Evolutionary conservation across 1,284 basidiomycete genomes (phyloP), one percentile per base, ranked within the genome.

Genomic region (Sparassis latifolia): DNA sequence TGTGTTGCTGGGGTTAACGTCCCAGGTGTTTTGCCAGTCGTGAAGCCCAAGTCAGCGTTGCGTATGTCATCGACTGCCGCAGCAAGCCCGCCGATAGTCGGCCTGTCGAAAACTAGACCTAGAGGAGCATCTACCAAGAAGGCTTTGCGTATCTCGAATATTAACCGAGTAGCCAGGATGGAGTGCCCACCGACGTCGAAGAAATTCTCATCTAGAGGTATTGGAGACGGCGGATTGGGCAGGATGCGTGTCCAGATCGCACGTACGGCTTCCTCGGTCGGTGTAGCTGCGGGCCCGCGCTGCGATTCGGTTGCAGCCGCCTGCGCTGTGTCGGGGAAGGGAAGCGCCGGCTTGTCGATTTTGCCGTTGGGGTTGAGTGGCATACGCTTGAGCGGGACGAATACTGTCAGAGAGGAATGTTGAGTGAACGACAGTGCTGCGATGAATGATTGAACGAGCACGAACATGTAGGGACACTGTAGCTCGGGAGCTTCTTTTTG

Each of bases 131-230:
- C 86, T 41, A 97, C 79, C 10, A 96, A 87, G 64, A 99, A 96
- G 0, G 79, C 74, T 72, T 96, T 97, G 65, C 97, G 86, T 54
- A 99, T 86, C 69, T 97, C 93, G 65, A 99, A 99, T 58, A 99
- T 92, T 55, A 99, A 82, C 32, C 96, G 85, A 3, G 96, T 99
- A 0, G 96, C 97, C 29, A 99, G 81, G 62, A 99, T 98, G 10
- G 97, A 99, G 72, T 99, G 97, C 2, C 97, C 97, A 38, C 97
- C 97, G 32, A 99, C 79, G 69, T 99, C 97, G 71, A 98, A 99
- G 80, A 99, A 99, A 68, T 83, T 92, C 64, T 99, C 97, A 66
- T 98, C 89, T 7, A 90, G 69, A 9, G 92, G 89, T 44, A 99
- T 84, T 2, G 84, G 80, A 6, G 79, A 72, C 0, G 92, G 86